Conservation (phyloP, 768 basidiomycete genomes). For the Russula foetens region DNA sequence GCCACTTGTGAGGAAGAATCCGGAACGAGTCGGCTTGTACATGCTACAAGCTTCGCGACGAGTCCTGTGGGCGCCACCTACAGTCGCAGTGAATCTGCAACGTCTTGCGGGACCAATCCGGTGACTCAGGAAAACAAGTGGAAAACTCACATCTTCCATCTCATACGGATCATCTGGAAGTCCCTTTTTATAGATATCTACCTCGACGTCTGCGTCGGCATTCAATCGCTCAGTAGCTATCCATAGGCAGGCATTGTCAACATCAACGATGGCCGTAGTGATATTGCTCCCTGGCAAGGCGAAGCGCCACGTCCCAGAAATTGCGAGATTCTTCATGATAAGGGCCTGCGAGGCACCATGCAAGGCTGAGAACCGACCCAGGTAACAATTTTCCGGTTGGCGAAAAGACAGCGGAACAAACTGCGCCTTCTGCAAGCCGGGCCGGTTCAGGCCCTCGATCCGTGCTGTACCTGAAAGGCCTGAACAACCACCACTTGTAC, state of each 20-base stretch:
- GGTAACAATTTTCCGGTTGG: not conserved
- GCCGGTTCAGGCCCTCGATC: no score
- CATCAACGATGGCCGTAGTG: slow-evolving; percentile 7
- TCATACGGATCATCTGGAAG: not conserved
- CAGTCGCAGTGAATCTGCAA: not conserved
- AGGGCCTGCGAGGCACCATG: not conserved
- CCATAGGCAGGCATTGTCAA: slow-evolving; percentile 15
- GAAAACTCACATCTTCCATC: not conserved
- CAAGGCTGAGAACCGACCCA: not conserved
- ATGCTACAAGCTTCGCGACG: slow-evolving; percentile 13
- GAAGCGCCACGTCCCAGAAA: slow-evolving; percentile 13
- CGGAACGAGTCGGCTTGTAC: slow-evolving; percentile 3
- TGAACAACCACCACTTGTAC: no score
- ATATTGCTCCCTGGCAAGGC: slow-evolving; percentile 4
- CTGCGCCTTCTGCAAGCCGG: no score
- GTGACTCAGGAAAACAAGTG: no score
- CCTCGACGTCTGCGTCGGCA: slow-evolving; percentile 16
- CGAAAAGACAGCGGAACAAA: no score
- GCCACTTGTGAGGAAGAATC: slow-evolving; percentile 31
- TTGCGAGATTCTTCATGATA: slow-evolving; percentile 5
- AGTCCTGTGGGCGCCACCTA: slow-evolving; percentile 4
- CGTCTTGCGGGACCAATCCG: not conserved
- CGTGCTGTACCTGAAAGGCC: no score
- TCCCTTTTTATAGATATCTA: slow-evolving; percentile 11
- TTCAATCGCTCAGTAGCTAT: slow-evolving; percentile 16